These are phyloP conservation scores for Aureobasidium sp. DNA, from an alignment of 2,329 filamentous ascomycete genomes.

Conservation along the genomic window DNA sequence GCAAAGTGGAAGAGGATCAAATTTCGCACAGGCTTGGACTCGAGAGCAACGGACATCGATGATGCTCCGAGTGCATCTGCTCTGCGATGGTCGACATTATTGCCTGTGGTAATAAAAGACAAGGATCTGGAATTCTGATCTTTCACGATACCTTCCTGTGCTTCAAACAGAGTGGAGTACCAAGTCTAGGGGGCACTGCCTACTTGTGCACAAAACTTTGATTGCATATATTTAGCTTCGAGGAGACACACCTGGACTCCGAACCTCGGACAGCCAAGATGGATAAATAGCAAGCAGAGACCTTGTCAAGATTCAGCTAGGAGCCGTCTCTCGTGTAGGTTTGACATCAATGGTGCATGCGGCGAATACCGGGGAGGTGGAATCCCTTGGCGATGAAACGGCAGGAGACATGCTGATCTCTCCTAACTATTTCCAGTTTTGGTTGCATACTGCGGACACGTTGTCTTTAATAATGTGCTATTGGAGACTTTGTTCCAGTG, in stretches of 20 bases:
- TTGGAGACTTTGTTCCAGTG: background rate
- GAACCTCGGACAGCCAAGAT: background rate
- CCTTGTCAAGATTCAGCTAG: background rate
- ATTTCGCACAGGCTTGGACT: background rate
- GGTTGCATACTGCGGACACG: background rate
- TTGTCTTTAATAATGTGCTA: background rate
- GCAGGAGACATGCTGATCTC: background rate
- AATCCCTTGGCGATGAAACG: background rate
- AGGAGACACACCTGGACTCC: background rate
- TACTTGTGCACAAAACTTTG: background rate
- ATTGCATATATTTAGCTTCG: background rate
- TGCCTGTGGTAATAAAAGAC: background rate
- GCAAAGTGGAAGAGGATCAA: background rate
- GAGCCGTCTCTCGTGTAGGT: background rate
- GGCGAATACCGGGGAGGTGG: background rate
- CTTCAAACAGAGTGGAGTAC: background rate
- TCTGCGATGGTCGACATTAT: background rate
- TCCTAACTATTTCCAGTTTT: background rate
- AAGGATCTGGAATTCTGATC: background rate
- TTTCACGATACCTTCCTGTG: background rate
- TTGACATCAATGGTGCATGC: background rate
- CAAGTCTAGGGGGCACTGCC: background rate
- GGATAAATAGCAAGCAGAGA: background rate
- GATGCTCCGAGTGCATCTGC: background rate
- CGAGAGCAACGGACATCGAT: background rate